Conservation (phyloP, 2,329 filamentous ascomycete genomes). For the Colletotrichum trifolii region DNA sequence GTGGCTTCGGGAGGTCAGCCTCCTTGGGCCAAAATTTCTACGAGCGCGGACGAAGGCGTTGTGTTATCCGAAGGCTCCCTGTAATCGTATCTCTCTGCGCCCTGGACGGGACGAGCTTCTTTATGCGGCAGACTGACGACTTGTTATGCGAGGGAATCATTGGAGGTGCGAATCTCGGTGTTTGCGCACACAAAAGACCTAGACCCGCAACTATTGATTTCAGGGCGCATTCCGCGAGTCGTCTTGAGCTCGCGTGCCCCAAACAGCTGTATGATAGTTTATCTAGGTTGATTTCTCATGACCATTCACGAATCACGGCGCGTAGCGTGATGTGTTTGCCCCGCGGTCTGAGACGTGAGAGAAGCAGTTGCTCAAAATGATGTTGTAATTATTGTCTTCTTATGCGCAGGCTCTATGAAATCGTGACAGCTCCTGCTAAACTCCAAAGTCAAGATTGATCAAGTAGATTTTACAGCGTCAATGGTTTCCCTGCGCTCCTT, state of each 20-base stretch:
- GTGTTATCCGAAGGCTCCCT: conserved; percentile 33
- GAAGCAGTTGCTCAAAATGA: too few relatives aligned
- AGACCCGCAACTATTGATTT: conserved; percentile 33
- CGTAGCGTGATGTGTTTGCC: too few relatives aligned
- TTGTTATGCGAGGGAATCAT: conserved; percentile 28
- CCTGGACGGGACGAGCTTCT: conserved; percentile 32
- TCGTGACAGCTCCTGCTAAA: too few relatives aligned
- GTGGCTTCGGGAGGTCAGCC: conserved; percentile 5
- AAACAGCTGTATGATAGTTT: conserved; percentile 33
- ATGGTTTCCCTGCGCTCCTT: conserved; percentile 5
- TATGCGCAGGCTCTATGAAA: too few relatives aligned
- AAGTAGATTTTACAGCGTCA: background rate
- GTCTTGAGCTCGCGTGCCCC: conserved; percentile 22
- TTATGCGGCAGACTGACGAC: conserved; percentile 23
- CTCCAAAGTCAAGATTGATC: background rate
- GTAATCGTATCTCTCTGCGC: conserved; percentile 39
- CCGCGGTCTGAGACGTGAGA: too few relatives aligned
- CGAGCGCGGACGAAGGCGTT: conserved; percentile 37
- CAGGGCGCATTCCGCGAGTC: conserved; percentile 15
- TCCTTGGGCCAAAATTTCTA: conserved; percentile 19
- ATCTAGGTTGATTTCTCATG: conserved; percentile 27
- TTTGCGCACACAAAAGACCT: conserved; percentile 25
- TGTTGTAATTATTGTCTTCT: too few relatives aligned
- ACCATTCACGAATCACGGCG: background rate
- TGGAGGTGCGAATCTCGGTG: conserved; percentile 26